Evolutionary conservation across 1,284 basidiomycete species (phyloP).

Genomic region (Fereydounia khargensis): DNA sequence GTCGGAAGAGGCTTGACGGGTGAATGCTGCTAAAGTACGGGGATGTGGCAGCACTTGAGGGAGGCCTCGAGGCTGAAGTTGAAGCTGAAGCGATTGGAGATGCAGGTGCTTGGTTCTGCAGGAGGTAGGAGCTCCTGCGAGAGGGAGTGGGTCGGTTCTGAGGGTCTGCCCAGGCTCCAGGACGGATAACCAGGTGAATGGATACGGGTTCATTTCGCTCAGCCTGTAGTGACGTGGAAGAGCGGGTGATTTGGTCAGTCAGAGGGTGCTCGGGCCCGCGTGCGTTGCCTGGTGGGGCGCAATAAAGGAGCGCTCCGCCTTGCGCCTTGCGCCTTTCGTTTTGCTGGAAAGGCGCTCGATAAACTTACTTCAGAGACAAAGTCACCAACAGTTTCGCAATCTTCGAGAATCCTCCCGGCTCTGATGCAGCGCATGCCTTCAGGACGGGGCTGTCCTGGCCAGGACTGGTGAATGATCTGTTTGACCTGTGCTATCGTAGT

Average conservation of each 20-base stretch:
- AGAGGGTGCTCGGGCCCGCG: too few species aligned
- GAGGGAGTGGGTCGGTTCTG: constrained; percentile 30
- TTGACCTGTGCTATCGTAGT: constrained; percentile 29
- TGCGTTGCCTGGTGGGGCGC: too few species aligned
- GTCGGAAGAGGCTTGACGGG: background rate
- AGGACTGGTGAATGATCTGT: constrained; percentile 22
- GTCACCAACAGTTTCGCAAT: constrained; percentile 17
- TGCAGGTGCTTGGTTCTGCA: constrained; percentile 1
- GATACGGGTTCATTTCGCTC: constrained; percentile 21
- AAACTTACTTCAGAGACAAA: constrained; percentile 16
- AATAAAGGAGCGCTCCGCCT: background rate
- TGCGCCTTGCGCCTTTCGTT: background rate
- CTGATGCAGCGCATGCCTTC: constrained; percentile 47
- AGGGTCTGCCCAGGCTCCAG: constrained; percentile 47
- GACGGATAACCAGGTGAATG: constrained; percentile 49
- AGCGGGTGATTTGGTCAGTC: background rate
- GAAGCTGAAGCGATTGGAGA: background rate
- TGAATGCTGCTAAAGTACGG: too few species aligned
- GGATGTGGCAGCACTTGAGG: too few species aligned
- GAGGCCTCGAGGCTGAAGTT: too few species aligned
- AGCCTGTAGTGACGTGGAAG: constrained; percentile 8
- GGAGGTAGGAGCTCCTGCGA: constrained; percentile 23
- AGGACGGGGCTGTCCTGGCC: constrained; percentile 31
- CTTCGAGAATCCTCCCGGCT: constrained; percentile 35
- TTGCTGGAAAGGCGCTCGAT: background rate